Conservation (phyloP, 106 monocot species). For the Dendrobium officinale region DNA sequence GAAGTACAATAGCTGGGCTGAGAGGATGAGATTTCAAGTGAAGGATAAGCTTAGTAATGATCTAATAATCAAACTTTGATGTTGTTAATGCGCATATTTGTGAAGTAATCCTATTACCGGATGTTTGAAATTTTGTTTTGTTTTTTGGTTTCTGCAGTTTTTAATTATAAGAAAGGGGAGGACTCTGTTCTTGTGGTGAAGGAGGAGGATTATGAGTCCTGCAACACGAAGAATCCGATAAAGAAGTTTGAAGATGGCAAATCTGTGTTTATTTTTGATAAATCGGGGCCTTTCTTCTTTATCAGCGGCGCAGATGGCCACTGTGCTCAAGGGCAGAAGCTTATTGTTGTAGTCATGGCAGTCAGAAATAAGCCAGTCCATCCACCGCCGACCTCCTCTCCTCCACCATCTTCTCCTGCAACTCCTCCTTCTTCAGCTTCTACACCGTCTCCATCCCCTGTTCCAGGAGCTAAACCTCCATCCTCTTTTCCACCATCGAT, state of each 20-base stretch:
- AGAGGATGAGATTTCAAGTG: conserved; percentile 15
- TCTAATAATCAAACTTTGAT: not conserved
- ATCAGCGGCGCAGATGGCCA: conserved; percentile 30
- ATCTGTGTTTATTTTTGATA: conserved; percentile 36
- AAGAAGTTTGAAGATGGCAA: conserved; percentile 26
- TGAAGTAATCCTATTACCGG: not conserved
- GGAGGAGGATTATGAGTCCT: conserved; percentile 42
- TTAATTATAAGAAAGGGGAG: conserved; percentile 51
- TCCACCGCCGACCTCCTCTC: not conserved
- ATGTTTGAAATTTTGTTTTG: not conserved
- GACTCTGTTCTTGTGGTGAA: conserved; percentile 56
- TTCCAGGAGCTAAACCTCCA: not conserved
- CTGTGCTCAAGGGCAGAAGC: conserved; percentile 57
- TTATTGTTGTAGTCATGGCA: conserved; percentile 45
- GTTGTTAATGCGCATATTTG: not conserved
- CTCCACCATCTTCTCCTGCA: not conserved
- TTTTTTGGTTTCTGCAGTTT: conserved; percentile 33
- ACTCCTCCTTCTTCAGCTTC: not conserved
- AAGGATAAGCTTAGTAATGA: conserved; percentile 17
- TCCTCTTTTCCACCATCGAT: not conserved
- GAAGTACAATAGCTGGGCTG: conserved; percentile 15
- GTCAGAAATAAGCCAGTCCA: not conserved
- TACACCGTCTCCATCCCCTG: not conserved
- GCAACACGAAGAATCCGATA: conserved; percentile 48
- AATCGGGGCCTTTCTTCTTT: conserved; percentile 70